Evolutionary conservation across 177 flowering plant species (phyloP), one percentile per base, ranked within the genome.

Genomic region (Vitis hybrid): DNA sequence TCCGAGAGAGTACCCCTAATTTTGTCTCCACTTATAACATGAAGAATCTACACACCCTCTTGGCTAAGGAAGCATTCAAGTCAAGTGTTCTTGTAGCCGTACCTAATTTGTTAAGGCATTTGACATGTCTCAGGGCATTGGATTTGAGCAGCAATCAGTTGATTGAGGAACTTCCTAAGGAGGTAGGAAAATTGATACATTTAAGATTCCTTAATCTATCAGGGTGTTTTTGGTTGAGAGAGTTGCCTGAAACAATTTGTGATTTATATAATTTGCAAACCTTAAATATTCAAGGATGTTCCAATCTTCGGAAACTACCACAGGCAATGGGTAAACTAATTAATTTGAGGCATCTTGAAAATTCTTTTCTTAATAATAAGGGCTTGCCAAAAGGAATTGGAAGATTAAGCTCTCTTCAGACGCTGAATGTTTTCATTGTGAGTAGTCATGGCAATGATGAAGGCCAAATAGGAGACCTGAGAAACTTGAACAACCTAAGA

Each of bases 71-170:
- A 3, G n/a, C 14, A 12, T 14, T 52, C 54, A 52, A 12, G 1
- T 13, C 56, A 2, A n/a, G 56, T 1, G 11, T 5, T 15, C 13
- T 10, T n/a, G 8, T 1, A 30, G 21, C 3, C 1, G 30, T 62
- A 11, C 64, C 27, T 21, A 21, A 19, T 2, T 6, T 49, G 18
- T 58, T 51, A 19, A 1, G 12, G 3, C 12, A 50, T 16, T 52
- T 71, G 56, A 71, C 27, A 59, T 55, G 55, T 49, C 62, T 70
- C 8, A 63, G 73, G 55, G 19, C 73, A 21, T 64, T 70, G 52
- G 27, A 50, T 65, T 50, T 71, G 59, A 18, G 73, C 15, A 1
- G 3, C 2, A 6, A n/a, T 21, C 2, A 32, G 40, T 56, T 10
- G 14, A 18, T 70, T 4, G 3, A 63, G 9, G 50, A 52, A 19